Percentiles rank a stretch among this genome's conserved stretches.
phyloP scores from a whole-genome alignment of 2,329 filamentous ascomycete species.

The Periconia sp. region DNA sequence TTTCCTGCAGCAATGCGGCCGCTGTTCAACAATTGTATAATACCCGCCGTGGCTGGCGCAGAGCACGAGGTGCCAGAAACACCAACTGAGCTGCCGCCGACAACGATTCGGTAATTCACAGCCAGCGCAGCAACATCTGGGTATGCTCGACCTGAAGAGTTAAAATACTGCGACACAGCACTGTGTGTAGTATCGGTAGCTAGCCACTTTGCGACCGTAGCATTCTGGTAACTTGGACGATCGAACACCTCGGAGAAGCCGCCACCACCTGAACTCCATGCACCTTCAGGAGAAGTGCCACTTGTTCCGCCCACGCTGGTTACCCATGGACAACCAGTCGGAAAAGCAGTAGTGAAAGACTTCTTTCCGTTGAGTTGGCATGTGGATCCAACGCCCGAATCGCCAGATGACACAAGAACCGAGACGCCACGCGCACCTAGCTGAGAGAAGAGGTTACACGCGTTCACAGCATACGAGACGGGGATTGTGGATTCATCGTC shows the following conservation, averaged over 20 bases:
- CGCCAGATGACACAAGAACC: slow-evolving; percentile 65
- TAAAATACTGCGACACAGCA: slow-evolving; percentile 50
- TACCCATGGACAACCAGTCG: slow-evolving; percentile 67
- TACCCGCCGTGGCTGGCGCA: slow-evolving; percentile 59
- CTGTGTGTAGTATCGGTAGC: slow-evolving; percentile 37
- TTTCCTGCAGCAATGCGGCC: slow-evolving; percentile 55
- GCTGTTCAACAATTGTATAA: slow-evolving; percentile 66
- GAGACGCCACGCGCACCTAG: slow-evolving; percentile 69
- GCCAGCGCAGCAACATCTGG: slow-evolving; percentile 67
- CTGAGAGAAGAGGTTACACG: slow-evolving; percentile 66
- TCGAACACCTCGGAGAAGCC: slow-evolving; percentile 56
- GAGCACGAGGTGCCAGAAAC: slow-evolving; percentile 59
- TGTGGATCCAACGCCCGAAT: slow-evolving; percentile 58
- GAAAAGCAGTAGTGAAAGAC: slow-evolving; percentile 64
- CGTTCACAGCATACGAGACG: slow-evolving; percentile 60
- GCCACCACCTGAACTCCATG: slow-evolving; percentile 41
- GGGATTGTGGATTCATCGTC: slow-evolving; percentile 68
- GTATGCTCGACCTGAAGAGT: slow-evolving; percentile 58
- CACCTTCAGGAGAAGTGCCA: slow-evolving; percentile 56
- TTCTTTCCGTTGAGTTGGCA: slow-evolving; percentile 58
- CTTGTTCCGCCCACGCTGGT: slow-evolving; percentile 66
- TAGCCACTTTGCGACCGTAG: slow-evolving; percentile 48
- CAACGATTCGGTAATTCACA: slow-evolving; percentile 47
- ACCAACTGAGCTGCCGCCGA: slow-evolving; percentile 41
- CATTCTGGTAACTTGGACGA: slow-evolving; percentile 52